Base-by-base conservation (phyloP, 2,329 filamentous ascomycete genomes). In the Cladosporium sp. region DNA sequence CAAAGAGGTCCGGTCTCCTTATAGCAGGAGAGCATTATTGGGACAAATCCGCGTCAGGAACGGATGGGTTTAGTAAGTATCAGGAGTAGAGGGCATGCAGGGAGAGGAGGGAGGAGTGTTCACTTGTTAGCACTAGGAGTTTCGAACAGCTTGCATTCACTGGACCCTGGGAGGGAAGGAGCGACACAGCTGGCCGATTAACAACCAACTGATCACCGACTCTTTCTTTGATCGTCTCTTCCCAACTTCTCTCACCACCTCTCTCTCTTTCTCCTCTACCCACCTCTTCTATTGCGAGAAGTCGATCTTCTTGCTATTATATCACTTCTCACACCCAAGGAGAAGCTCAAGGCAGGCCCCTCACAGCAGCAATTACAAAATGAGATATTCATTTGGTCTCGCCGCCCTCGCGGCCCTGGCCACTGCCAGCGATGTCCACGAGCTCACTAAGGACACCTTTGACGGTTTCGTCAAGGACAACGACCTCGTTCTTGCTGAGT, bases 401-500 rank as follows among this genome's bases (percentile, higher is more conserved):
- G 65, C 76, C 55, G 68, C 65, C 61, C 74, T 76, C 55, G 84
- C 82, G 61, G 84, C 81, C 62, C 77, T 80, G 56, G 82, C 79
- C 59, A 74, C 77, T 39, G 78, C 78, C 43, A 95, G 89, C 41
- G 90, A 97, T 69, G 93, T 99, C 58, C 73, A 83, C 64, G 83
- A 89, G 61, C 79, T 99, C 59, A 95, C 87, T 72, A 85, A 85
- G 71, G 89, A 92, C 67, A 89, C 81, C 59, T 99, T 99, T 71
- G 80, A 87, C 61, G 81, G 85, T 55, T 99, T 96, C 72, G 77
- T 99, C 68, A 86, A 86, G 70, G 74, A 83, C 63, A 87, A 97
- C 71, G 84, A 89, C 63, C 80, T 99, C 52, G 92, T 96, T 50
- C 85, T 99, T 56, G 90, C 90, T 63, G 91, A 99, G 77, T 99